Conservation (phyloP, 176 grass and related monocot species). For the Musa schizocarpa region DNA sequence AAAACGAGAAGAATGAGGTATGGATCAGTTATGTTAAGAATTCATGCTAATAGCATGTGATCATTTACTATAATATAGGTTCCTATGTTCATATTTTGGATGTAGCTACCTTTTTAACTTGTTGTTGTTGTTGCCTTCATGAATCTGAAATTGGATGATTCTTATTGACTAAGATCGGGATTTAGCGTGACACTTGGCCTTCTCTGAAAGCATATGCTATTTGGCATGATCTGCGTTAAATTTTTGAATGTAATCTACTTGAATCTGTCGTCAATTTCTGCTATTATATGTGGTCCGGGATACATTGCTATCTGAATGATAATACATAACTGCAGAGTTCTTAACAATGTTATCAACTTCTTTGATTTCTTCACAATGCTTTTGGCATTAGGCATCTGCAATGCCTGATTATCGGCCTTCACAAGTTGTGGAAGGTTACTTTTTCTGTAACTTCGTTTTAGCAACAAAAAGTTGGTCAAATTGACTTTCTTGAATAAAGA, state of each 20-base stretch:
- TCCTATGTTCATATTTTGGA: not conserved
- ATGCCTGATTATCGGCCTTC: no score
- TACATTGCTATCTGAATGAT: not conserved
- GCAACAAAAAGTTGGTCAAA: no score
- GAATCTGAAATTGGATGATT: no score
- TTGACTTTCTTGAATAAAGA: no score
- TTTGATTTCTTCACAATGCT: no score
- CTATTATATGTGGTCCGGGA: not conserved
- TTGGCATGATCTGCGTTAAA: not conserved
- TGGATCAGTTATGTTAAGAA: not conserved
- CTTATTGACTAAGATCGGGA: not conserved
- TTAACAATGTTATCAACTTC: no score
- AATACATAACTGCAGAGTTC: not conserved
- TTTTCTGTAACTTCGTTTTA: no score
- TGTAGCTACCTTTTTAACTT: not conserved
- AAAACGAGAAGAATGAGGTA: conserved; percentile 99
- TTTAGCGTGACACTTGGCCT: not conserved
- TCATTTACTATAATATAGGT: no score
- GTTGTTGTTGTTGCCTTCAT: not conserved
- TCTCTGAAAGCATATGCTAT: not conserved
- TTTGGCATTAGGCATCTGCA: no score
- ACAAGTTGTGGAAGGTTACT: no score
- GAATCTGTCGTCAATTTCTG: not conserved
- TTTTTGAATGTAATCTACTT: not conserved
- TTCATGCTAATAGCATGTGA: no score